Base-by-base conservation (phyloP, 129 eudicot genomes). In the Silybum marianum region DNA sequence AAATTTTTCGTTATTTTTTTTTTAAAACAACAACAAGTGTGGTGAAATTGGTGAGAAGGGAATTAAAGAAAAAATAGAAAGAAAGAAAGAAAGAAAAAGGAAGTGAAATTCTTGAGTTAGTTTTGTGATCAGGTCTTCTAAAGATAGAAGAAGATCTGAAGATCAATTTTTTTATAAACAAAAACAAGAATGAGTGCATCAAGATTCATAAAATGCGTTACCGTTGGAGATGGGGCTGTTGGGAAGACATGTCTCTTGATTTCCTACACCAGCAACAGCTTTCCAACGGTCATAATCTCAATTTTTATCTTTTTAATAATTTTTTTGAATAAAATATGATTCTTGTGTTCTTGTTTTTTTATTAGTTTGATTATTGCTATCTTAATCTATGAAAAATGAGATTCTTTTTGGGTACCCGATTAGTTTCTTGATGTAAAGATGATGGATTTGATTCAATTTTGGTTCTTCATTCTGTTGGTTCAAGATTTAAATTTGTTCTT, bases 191-290 rank as follows among this genome's bases (percentile, higher is more conserved):
- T 95, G 99, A 95, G 98, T 74, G 98, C 98, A 72, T 92, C 98
- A 3, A 90, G 94, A 83, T 95, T 95, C 85, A 90, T 95, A 58
- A 95, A 95, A 83, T 95, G 99, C 30, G 99, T 95, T n/a, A 95
- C 99, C 5, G 99, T 95, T 3, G 99, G 99, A 19, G 99, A 95
- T 83, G 99, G 99, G 68, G 99, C 99, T 34, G 99, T 95, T 19
- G 99, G 99, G 14, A 95, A 95, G 84, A 95, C 99, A 11, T 95
- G 97, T 81, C 89, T 95, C 81, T 86, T 95, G 90, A 95, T 95
- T 82, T 95, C 98, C 42, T 95, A 95, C 87, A 95, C 98, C 86
- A 95, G 98, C 90, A 95, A 95, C 88, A 95, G 97, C 73, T 95
- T 95, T 85, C 99, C 99, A 69, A 95, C 99, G 93, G 99, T 95